A percentile compares a stretch with the other conserved stretches of the same genome.
Evolutionary conservation across 129 eudicot genomes (phyloP).

Genomic region (Dittrichia graveolens): DNA sequence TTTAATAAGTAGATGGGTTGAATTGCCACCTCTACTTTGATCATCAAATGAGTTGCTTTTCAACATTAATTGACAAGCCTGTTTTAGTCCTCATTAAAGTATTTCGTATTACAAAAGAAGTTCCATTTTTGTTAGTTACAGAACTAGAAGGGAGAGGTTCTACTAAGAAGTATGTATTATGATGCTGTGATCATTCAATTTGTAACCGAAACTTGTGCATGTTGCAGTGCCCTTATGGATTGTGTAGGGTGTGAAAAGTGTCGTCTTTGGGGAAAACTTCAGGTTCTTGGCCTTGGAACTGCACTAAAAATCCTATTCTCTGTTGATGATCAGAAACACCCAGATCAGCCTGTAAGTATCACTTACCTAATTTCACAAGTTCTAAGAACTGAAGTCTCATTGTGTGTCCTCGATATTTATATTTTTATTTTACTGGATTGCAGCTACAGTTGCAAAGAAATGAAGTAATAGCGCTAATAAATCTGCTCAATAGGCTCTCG

Average conservation of each 20-base stretch:
- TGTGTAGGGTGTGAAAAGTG: slow-evolving; percentile 98
- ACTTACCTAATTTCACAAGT: not conserved
- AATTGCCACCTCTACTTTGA: no score
- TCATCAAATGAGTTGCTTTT: no score
- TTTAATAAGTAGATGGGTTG: no score
- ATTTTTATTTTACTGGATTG: slow-evolving; percentile 14
- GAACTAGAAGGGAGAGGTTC: not conserved
- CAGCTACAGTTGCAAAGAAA: slow-evolving; percentile 88
- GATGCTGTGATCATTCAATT: not conserved
- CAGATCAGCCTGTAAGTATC: slow-evolving; percentile 63
- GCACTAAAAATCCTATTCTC: slow-evolving; percentile 87
- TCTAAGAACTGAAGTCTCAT: not conserved
- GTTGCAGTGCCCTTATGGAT: slow-evolving; percentile 88
- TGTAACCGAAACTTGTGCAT: slow-evolving; percentile 27
- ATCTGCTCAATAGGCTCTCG: slow-evolving; percentile 78
- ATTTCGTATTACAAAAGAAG: not conserved
- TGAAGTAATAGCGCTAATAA: slow-evolving; percentile 89
- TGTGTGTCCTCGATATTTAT: not conserved
- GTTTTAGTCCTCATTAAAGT: no score
- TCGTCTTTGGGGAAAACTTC: slow-evolving; percentile 98
- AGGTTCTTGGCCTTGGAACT: slow-evolving; percentile 94
- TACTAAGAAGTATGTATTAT: not conserved
- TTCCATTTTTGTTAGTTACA: not conserved
- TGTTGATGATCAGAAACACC: slow-evolving; percentile 52
- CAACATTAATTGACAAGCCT: no score